A percentile compares a stretch with the other conserved stretches of the same genome.
These are phyloP conservation scores for Stipa capillata DNA, from an alignment of 176 grass and related monocot genomes.

Conservation along the genomic window DNA sequence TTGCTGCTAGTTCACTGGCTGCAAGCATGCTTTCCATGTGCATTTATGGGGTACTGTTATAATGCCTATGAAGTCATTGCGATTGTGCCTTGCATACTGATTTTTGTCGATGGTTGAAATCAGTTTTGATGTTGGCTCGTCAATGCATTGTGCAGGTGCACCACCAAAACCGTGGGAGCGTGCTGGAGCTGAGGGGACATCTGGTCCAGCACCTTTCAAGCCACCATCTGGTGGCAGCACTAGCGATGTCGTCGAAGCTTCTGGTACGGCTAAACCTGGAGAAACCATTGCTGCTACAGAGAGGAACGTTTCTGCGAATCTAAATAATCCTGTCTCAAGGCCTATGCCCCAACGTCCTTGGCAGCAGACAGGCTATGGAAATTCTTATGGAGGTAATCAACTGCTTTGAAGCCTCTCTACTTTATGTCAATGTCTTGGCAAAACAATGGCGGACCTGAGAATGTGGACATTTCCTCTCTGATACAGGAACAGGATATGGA, in stretches of 20 bases:
- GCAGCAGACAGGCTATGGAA: conserved; percentile 75
- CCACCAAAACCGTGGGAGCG: conserved; percentile 85
- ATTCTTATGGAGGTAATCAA: conserved; percentile 55
- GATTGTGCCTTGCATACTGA: not conserved
- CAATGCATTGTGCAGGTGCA: conserved; percentile 26
- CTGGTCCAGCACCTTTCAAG: conserved; percentile 63
- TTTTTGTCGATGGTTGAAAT: not conserved
- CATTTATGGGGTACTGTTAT: not conserved
- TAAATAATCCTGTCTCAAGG: conserved; percentile 36
- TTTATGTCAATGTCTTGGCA: not conserved
- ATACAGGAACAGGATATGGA: conserved; percentile 48
- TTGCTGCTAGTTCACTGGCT: not conserved
- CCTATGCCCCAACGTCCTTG: conserved; percentile 69
- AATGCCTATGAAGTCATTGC: not conserved
- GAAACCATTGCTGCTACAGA: conserved; percentile 50
- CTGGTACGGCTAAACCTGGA: conserved; percentile 79
- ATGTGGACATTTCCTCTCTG: not conserved
- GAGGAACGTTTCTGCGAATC: conserved; percentile 17
- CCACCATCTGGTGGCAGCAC: conserved; percentile 78
- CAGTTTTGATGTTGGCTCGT: not conserved
- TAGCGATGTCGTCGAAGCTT: conserved; percentile 78
- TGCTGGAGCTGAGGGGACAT: conserved; percentile 34
- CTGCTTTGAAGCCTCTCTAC: not conserved
- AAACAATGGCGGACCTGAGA: not conserved
- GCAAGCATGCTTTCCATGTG: not conserved